Percentiles rank a stretch among this genome's conserved stretches.
Conservation (phyloP, 305 asterid genomes). For the Plantago coronopus region DNA sequence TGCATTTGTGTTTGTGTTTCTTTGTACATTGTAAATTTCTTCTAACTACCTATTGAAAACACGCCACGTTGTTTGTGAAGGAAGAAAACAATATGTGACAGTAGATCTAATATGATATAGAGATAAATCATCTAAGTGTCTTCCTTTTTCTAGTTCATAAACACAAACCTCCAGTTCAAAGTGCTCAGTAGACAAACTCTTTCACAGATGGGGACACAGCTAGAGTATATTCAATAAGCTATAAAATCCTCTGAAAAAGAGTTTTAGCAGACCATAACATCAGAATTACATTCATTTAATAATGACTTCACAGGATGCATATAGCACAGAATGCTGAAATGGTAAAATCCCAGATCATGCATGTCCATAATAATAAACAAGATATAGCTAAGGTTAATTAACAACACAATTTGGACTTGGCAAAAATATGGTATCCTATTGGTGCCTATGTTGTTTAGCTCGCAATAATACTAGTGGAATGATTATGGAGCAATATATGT, state of each 20-base stretch:
- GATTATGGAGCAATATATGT: neutral
- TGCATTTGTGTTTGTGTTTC: neutral
- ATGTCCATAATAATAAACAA: neutral
- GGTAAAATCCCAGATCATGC: neutral
- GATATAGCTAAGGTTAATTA: neutral
- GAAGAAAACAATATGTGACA: neutral
- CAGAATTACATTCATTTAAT: neutral
- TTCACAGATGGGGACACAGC: neutral
- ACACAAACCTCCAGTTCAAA: no score
- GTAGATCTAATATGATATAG: neutral
- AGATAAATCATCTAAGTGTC: neutral
- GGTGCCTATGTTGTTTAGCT: slow-evolving; percentile 7
- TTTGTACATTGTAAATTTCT: neutral
- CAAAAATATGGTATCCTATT: slow-evolving; percentile 7
- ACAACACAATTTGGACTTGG: slow-evolving; percentile 3
- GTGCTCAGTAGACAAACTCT: neutral
- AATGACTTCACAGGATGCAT: neutral
- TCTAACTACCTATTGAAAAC: neutral
- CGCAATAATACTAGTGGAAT: slow-evolving; percentile 1
- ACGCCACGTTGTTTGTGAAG: neutral
- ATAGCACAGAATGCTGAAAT: neutral
- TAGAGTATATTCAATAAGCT: neutral
- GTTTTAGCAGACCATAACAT: neutral
- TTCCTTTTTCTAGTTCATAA: neutral
- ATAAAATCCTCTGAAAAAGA: slow-evolving; percentile 1